A percentile compares a stretch with the other conserved stretches of the same genome.
phyloP scores from a whole-genome alignment of 2,329 filamentous ascomycete species.

The Neurospora sp. region DNA sequence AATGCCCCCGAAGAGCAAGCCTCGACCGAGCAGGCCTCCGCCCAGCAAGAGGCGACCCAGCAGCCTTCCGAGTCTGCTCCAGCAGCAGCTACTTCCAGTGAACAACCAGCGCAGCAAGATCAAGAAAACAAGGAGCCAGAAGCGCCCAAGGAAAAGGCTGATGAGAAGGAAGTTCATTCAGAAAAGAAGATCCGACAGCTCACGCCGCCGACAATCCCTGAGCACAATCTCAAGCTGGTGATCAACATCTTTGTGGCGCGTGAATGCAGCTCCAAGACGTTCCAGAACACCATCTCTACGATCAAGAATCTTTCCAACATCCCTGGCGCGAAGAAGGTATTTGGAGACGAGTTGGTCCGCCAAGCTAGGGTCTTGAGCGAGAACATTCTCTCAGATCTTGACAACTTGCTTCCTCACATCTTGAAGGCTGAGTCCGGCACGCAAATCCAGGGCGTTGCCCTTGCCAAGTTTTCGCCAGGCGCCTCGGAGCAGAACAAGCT shows the following conservation, averaged over 20 bases:
- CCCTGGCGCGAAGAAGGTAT: constrained; percentile 77
- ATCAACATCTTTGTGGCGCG: constrained; percentile 93
- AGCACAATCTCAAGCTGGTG: constrained; percentile 84
- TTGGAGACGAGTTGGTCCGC: constrained; percentile 84
- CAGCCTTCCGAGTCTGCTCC: constrained; percentile 5
- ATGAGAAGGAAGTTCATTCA: constrained; percentile 12
- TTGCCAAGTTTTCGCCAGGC: constrained; percentile 91
- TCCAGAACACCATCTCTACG: constrained; percentile 94
- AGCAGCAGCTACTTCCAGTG: constrained; percentile 11
- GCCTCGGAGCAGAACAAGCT: constrained; percentile 96
- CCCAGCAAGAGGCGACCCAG: background rate
- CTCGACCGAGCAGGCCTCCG: background rate
- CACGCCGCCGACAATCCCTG: constrained; percentile 74
- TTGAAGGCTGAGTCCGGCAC: constrained; percentile 78
- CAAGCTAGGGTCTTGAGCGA: constrained; percentile 80
- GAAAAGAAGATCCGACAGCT: constrained; percentile 48
- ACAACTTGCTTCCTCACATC: constrained; percentile 78
- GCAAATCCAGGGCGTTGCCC: constrained; percentile 87
- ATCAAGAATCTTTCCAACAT: constrained; percentile 96
- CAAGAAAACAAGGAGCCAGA: constrained; percentile 24
- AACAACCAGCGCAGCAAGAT: constrained; percentile 19
- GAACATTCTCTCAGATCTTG: constrained; percentile 74
- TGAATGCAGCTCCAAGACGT: constrained; percentile 95
- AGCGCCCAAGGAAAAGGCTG: constrained; percentile 25
- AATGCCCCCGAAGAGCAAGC: constrained; percentile 6